phyloP scores from a whole-genome alignment of 192 early-diverging fungal species.

The Coemansia sp. region DNA sequence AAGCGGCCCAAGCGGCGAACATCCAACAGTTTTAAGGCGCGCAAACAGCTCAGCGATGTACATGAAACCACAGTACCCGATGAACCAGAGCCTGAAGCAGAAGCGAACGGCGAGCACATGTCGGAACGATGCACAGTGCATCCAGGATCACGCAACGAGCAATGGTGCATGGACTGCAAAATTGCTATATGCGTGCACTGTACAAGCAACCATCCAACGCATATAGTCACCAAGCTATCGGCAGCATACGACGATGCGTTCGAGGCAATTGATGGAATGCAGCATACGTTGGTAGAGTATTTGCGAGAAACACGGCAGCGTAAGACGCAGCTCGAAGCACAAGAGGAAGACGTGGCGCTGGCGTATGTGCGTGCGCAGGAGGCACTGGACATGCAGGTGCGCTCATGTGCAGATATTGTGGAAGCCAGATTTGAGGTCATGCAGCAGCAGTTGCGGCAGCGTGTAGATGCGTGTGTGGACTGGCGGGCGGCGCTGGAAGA shows the following conservation, averaged over 20 bases:
- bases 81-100: neutral
- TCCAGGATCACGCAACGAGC: conserved; percentile 42
- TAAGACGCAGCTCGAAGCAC: conserved; percentile 22
- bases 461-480: conserved; percentile 2
- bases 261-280: conserved; percentile 40
- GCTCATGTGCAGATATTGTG: neutral
- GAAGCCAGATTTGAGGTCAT: neutral
- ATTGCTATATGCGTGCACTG: conserved; percentile 42
- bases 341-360: neutral
- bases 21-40: neutral
- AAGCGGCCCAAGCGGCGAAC: conserved; percentile 4
- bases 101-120: neutral
- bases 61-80: neutral
- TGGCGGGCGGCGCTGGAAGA: conserved; percentile 41
- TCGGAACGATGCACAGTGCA: conserved; percentile 37
- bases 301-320: conserved; percentile 39
- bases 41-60: neutral
- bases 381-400: conserved; percentile 8
- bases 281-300: conserved; percentile 20
- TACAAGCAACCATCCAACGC: conserved; percentile 12
- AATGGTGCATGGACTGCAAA: conserved; percentile 46
- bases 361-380: conserved; percentile 14
- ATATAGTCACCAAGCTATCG: conserved; percentile 29
- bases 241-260: conserved; percentile 50
- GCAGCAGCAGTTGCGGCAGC: neutral